These are phyloP conservation scores for Penicillium brevicompactum DNA, from an alignment of 2,329 filamentous ascomycete genomes.

Conservation along the genomic window DNA sequence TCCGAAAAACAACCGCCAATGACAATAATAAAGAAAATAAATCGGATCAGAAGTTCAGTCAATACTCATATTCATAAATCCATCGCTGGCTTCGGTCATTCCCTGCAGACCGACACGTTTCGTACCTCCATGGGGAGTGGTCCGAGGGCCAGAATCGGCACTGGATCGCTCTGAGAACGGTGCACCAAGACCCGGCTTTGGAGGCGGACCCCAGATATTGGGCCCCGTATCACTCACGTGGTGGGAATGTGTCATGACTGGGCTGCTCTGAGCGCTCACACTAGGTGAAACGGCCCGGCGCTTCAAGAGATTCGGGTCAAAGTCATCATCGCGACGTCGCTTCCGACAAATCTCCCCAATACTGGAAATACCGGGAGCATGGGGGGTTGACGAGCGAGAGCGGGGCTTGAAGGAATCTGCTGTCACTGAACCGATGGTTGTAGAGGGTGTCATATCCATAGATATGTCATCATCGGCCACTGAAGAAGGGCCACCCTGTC, in stretches of 20 bases:
- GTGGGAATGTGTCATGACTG: conserved; percentile 78
- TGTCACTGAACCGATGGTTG: conserved; percentile 27
- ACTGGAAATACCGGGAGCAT: conserved; percentile 49
- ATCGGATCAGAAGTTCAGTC: conserved; percentile 55
- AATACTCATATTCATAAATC: conserved; percentile 96
- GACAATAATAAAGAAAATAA: not conserved
- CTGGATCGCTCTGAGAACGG: conserved; percentile 53
- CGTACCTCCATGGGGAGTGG: conserved; percentile 48
- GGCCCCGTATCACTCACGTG: conserved; percentile 65
- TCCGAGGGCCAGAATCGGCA: conserved; percentile 53
- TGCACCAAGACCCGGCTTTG: conserved; percentile 58
- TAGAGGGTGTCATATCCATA: conserved; percentile 45
- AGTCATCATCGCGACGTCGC: conserved; percentile 85
- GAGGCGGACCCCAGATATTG: conserved; percentile 71
- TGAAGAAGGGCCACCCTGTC: conserved; percentile 58
- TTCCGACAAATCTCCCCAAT: conserved; percentile 76
- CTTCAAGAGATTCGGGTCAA: conserved; percentile 86
- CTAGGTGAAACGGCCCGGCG: conserved; percentile 87
- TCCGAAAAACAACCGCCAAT: not conserved
- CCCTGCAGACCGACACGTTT: conserved; percentile 80
- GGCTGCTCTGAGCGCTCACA: conserved; percentile 87
- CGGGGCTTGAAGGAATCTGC: conserved; percentile 35
- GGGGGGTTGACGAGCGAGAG: conserved; percentile 46
- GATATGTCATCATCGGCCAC: conserved; percentile 43
- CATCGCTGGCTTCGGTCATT: conserved; percentile 94